Percentiles rank a stretch among this genome's conserved stretches.
phyloP scores from a whole-genome alignment of 495 filamentous ascomycete genomes.

The Aspergillus taichungensis region DNA sequence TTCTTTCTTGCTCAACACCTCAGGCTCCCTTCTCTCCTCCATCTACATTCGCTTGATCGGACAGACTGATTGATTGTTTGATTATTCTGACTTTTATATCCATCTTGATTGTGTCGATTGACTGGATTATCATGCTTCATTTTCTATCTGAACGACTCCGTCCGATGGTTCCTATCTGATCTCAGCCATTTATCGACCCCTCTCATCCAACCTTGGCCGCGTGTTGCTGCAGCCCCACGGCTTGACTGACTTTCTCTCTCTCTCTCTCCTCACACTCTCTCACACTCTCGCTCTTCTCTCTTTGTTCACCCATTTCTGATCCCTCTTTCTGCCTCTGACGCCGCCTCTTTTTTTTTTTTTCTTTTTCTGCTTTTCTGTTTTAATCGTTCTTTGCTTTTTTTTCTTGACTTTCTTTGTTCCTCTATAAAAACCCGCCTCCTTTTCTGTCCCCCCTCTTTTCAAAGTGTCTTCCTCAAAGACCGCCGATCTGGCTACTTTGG shows the following conservation, averaged over 20 bases:
- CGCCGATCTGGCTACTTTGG: conserved; percentile 36
- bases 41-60: no score
- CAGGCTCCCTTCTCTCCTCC: no score
- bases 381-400: neutral
- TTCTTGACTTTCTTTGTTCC: neutral
- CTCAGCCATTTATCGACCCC: neutral
- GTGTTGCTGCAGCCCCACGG: no score
- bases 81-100: no score
- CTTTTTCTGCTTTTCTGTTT: conserved; percentile 4
- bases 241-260: conserved; percentile 18
- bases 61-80: no score
- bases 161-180: no score
- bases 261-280: conserved; percentile 1
- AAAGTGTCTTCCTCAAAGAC: conserved; percentile 14
- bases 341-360: neutral
- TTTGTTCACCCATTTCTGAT: conserved; percentile 3
- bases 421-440: conserved; percentile 6
- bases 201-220: no score
- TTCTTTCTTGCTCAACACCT: no score
- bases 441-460: conserved; percentile 4
- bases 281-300: neutral
- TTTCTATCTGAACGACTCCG: neutral
- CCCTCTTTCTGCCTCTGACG: neutral
- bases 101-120: no score
- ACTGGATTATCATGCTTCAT: no score